A percentile compares a stretch with the other conserved stretches of the same genome.
phyloP scores from a whole-genome alignment of 2,329 filamentous ascomycete species.

The Cryoendolithus antarcticus region DNA sequence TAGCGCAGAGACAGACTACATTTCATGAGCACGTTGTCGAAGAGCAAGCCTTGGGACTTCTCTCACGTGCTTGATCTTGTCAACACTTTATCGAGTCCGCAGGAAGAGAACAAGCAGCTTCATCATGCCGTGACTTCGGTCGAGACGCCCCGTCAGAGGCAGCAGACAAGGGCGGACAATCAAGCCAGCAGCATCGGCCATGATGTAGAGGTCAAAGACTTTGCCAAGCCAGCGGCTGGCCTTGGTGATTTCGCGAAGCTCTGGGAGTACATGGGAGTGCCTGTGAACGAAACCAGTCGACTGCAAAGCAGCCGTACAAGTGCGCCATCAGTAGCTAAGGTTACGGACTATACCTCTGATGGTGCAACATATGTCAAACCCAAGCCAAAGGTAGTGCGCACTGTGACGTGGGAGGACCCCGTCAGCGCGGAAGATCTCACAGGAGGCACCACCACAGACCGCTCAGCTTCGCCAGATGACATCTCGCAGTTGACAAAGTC shows the following conservation, averaged over 20 bases:
- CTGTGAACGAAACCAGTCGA: slow-evolving; percentile 5
- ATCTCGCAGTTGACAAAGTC: slow-evolving; percentile 21
- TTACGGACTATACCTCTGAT: slow-evolving; percentile 29
- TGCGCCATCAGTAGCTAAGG: slow-evolving; percentile 1
- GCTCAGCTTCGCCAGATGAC: slow-evolving; percentile 9
- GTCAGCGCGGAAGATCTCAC: slow-evolving; percentile 10
- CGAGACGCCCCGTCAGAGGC: not conserved
- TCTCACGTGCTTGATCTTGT: slow-evolving; percentile 33
- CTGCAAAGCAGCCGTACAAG: slow-evolving; percentile 1
- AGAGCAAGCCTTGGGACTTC: slow-evolving; percentile 33
- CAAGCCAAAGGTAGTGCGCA: not conserved
- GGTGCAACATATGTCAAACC: slow-evolving; percentile 24
- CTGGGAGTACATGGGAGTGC: slow-evolving; percentile 31
- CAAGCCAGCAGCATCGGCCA: slow-evolving; percentile 2
- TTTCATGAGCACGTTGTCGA: slow-evolving; percentile 21
- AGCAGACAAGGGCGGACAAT: slow-evolving; percentile 1
- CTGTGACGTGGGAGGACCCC: slow-evolving; percentile 5
- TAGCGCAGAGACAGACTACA: slow-evolving; percentile 7
- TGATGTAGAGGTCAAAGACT: slow-evolving; percentile 9
- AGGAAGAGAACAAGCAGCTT: not conserved
- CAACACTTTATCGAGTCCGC: slow-evolving; percentile 15
- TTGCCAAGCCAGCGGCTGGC: slow-evolving; percentile 8
- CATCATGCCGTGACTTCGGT: too few relatives aligned
- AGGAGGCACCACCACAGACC: slow-evolving; percentile 10
- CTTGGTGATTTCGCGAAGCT: slow-evolving; percentile 36